Evolutionary conservation across 768 basidiomycete genomes (phyloP).

Genomic region (Leccinum subtestaceum): DNA sequence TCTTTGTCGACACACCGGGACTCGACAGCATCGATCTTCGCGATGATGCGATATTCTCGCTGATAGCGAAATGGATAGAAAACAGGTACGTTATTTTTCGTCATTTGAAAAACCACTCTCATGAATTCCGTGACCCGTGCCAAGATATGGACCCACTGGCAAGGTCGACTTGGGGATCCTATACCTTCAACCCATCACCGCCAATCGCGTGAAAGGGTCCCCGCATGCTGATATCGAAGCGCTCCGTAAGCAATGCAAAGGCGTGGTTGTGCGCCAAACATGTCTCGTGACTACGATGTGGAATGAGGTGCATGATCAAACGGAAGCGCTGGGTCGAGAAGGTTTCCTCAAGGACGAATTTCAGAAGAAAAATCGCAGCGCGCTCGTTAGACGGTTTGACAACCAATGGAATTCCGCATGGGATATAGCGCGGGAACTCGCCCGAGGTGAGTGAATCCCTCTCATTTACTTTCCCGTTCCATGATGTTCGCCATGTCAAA

Average conservation of each 20-base stretch:
- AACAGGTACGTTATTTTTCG: background rate
- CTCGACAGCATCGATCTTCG: background rate
- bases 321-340: background rate
- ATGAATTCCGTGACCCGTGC: background rate
- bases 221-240: background rate
- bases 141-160: background rate
- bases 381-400: constrained; percentile 1
- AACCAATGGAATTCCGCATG: background rate
- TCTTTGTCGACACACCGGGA: constrained; percentile 10
- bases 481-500: background rate
- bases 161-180: constrained; percentile 2
- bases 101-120: background rate
- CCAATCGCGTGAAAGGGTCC: background rate
- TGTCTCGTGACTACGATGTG: constrained; percentile 13
- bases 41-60: constrained; percentile 1
- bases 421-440: background rate
- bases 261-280: background rate
- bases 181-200: constrained; percentile 8
- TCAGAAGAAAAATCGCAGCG: background rate
- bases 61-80: background rate
- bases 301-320: constrained; percentile 1
- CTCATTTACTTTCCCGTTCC: background rate
- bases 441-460: background rate
- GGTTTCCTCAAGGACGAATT: background rate
- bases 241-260: constrained; percentile 1